Evolutionary conservation across 805 yeast genomes (phyloP).

Genomic region (Barnettozyma botsteinii): DNA sequence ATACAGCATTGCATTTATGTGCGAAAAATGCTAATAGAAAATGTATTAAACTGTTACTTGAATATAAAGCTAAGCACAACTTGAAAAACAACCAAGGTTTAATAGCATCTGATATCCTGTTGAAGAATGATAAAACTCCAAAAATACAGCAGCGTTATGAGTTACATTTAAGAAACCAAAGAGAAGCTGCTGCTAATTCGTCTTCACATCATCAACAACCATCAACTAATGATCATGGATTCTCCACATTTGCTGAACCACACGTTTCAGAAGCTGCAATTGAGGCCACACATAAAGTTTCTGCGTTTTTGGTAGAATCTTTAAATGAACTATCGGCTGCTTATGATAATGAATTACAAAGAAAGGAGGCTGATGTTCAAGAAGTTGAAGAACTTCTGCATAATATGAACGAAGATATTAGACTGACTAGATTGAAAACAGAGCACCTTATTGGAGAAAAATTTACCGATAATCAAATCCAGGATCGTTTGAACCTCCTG

Average conservation of each 20-base stretch:
- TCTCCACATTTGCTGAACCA: slow-evolving; percentile 25
- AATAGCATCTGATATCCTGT: slow-evolving; percentile 23
- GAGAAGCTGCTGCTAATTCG: slow-evolving; percentile 9
- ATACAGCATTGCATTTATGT: slow-evolving; percentile 73
- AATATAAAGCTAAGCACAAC: slow-evolving; percentile 42
- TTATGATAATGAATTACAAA: slow-evolving; percentile 50
- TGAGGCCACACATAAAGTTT: slow-evolving; percentile 44
- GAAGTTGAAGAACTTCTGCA: slow-evolving; percentile 42
- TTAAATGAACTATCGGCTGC: slow-evolving; percentile 41
- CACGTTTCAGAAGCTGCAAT: slow-evolving; percentile 51
- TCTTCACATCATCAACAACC: not conserved
- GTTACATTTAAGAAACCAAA: slow-evolving; percentile 17
- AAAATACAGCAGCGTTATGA: slow-evolving; percentile 22
- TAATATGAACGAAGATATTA: slow-evolving; percentile 38
- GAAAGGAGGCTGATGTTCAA: slow-evolving; percentile 46
- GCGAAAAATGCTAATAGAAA: slow-evolving; percentile 52
- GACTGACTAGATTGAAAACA: slow-evolving; percentile 24
- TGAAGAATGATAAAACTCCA: slow-evolving; percentile 23
- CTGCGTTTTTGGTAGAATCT: slow-evolving; percentile 45
- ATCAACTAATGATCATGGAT: slow-evolving; percentile 2
- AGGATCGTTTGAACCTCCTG: slow-evolving; percentile 6
- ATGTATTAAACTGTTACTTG: slow-evolving; percentile 43
- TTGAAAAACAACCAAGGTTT: slow-evolving; percentile 32
- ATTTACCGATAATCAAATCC: slow-evolving; percentile 12
- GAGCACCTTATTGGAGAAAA: slow-evolving; percentile 21